phyloP scores from a whole-genome alignment of 1,284 basidiomycete genomes.

The Fomitopsis palustris region DNA sequence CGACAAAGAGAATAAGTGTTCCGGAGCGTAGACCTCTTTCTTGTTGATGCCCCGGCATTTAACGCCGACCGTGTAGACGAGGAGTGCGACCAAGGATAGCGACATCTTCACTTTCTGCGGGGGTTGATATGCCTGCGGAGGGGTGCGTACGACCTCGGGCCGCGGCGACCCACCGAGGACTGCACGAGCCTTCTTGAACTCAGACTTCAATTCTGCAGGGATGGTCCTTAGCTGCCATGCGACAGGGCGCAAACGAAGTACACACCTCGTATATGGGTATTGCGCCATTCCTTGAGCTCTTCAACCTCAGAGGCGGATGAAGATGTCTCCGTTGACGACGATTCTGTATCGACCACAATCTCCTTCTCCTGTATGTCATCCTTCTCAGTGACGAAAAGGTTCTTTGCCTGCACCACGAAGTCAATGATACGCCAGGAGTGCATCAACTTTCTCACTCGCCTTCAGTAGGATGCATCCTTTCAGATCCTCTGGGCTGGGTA shows the following conservation, averaged over 20 bases:
- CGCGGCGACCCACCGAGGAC: conserved; percentile 29
- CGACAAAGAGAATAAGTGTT: conserved; percentile 93
- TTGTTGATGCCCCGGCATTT: conserved; percentile 93
- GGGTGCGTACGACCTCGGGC: not conserved
- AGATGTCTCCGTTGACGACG: conserved; percentile 39
- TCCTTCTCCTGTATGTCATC: conserved; percentile 39
- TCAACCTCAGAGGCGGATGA: conserved; percentile 38
- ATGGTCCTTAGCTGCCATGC: no score
- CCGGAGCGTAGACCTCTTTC: conserved; percentile 81
- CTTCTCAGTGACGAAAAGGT: conserved; percentile 43
- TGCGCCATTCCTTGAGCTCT: conserved; percentile 12
- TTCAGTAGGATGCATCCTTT: conserved; percentile 85
- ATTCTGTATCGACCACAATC: conserved; percentile 40
- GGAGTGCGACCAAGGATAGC: conserved; percentile 64
- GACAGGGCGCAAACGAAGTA: conserved; percentile 11
- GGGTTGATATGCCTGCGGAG: conserved; percentile 4
- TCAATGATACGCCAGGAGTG: not conserved
- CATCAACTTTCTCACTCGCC: conserved; percentile 31
- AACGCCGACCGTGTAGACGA: conserved; percentile 96
- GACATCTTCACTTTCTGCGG: conserved; percentile 67
- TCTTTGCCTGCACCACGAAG: conserved; percentile 50
- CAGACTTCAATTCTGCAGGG: conserved; percentile 27
- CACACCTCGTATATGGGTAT: conserved; percentile 31
- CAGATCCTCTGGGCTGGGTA: conserved; percentile 90
- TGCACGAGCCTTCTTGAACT: conserved; percentile 35